These are phyloP conservation scores for Hagleromyces aurorensis DNA, from an alignment of 805 yeast genomes.

Conservation along the genomic window DNA sequence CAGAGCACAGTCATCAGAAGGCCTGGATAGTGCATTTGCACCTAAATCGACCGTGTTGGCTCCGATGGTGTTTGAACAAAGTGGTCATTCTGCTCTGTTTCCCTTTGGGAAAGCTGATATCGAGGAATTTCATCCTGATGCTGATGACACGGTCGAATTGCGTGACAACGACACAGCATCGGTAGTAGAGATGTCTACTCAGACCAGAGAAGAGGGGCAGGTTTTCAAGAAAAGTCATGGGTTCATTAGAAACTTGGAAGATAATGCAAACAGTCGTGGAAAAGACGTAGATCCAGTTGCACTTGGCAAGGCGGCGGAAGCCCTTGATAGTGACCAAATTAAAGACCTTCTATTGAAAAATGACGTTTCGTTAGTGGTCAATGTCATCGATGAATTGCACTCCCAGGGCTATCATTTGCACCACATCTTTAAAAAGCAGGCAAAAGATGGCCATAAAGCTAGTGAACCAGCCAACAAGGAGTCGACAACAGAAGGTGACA, in stretches of 20 bases:
- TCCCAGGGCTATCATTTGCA: conserved; percentile 36
- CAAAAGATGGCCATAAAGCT: conserved; percentile 6
- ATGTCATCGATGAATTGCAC: conserved; percentile 34
- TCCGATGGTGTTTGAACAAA: conserved; percentile 21
- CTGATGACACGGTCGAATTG: conserved; percentile 28
- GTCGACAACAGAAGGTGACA: conserved; percentile 1
- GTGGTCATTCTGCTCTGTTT: conserved; percentile 31
- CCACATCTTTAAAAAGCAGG: conserved; percentile 28
- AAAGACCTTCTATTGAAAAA: conserved; percentile 33
- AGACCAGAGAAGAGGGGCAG: conserved; percentile 21
- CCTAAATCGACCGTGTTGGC: conserved; percentile 14
- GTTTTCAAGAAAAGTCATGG: conserved; percentile 18
- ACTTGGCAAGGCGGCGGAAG: conserved; percentile 24
- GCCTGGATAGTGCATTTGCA: conserved; percentile 1
- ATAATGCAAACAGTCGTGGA: conserved; percentile 3
- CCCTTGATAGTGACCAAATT: conserved; percentile 32
- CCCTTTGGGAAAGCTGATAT: conserved; percentile 32
- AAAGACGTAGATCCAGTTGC: conserved; percentile 17
- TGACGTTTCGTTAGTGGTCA: conserved; percentile 33
- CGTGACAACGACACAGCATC: conserved; percentile 19
- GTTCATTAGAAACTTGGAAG: conserved; percentile 10
- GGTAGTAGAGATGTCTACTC: conserved; percentile 7
- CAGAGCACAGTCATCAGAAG: neutral
- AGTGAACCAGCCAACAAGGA: conserved; percentile 1
- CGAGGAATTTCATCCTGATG: conserved; percentile 22